Evolutionary conservation across 306 rosid genomes (phyloP).

Genomic region (Carpinus viminea): DNA sequence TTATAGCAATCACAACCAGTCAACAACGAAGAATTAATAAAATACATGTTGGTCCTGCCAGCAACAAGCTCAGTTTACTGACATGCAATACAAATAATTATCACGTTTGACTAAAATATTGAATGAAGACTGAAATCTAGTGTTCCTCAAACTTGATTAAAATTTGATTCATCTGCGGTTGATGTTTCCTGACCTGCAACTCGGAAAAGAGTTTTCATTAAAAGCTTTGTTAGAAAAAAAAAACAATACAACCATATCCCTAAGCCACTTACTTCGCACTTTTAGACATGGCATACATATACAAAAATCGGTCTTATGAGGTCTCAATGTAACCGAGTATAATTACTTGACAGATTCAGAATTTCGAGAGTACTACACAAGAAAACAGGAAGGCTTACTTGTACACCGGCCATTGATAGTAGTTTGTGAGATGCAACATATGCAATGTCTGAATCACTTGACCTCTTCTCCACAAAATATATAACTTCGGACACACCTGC

Average conservation of each 20-base stretch:
- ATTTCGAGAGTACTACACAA: background rate
- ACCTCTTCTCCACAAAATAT: constrained; percentile 79
- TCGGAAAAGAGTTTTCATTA: constrained; percentile 18
- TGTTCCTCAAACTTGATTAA: constrained; percentile 66
- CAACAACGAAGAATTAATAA: background rate
- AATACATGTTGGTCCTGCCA: no score
- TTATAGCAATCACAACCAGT: background rate
- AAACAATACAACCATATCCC: background rate
- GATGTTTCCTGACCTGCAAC: constrained; percentile 82
- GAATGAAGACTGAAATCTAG: constrained; percentile 24
- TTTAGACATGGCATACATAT: background rate
- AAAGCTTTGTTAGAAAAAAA: background rate
- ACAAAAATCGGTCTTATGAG: background rate
- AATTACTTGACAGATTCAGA: background rate
- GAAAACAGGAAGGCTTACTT: constrained; percentile 45
- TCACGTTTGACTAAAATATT: background rate
- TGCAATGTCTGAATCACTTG: constrained; percentile 55
- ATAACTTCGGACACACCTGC: constrained; percentile 84
- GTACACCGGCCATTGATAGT: constrained; percentile 86
- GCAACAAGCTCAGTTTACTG: background rate
- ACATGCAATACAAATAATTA: background rate
- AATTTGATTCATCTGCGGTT: constrained; percentile 59
- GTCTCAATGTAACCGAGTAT: background rate
- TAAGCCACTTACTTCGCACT: background rate
- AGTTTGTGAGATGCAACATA: constrained; percentile 80